Evolutionary conservation across 805 yeast species (phyloP).

Genomic region (Scheffersomyces coipomensis): DNA sequence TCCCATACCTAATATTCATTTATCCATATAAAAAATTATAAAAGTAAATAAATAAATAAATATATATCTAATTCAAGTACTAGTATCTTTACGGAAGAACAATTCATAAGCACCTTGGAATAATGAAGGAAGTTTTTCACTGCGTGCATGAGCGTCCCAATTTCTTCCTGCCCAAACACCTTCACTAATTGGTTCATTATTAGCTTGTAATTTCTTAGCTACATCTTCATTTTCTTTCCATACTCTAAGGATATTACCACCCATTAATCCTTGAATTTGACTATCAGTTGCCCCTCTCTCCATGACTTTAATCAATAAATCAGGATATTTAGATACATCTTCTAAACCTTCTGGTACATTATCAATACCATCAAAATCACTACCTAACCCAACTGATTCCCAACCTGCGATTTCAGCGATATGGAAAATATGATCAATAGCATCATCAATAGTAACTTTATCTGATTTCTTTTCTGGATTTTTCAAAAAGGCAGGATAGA

Average conservation of each 20-base stretch:
- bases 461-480: constrained; percentile 15
- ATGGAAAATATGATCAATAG: constrained; percentile 44
- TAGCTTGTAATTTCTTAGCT: constrained; percentile 15
- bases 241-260: constrained; percentile 45
- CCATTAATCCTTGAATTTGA: constrained; percentile 44
- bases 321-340: constrained; percentile 56
- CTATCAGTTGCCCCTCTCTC: constrained; percentile 43
- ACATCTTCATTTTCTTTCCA: constrained; percentile 41
- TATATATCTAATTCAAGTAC: too few relatives aligned
- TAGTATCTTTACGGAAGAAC: not conserved
- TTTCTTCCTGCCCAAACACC: constrained; percentile 40
- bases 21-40: too few relatives aligned
- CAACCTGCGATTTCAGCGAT: constrained; percentile 46
- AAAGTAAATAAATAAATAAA: too few relatives aligned
- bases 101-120: constrained; percentile 13
- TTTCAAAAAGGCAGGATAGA: constrained; percentile 40
- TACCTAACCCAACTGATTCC: constrained; percentile 52
- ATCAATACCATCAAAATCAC: constrained; percentile 55
- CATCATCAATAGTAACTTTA: constrained; percentile 43
- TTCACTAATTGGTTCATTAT: constrained; percentile 24
- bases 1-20: too few relatives aligned
- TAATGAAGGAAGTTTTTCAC: constrained; percentile 34
- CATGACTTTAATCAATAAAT: constrained; percentile 29
- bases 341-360: constrained; percentile 50
- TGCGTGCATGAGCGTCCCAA: constrained; percentile 39